Evolutionary conservation across 148 eudicot genomes (phyloP), one percentile per base, ranked within the genome.

Genomic region (Oxyria digyna): DNA sequence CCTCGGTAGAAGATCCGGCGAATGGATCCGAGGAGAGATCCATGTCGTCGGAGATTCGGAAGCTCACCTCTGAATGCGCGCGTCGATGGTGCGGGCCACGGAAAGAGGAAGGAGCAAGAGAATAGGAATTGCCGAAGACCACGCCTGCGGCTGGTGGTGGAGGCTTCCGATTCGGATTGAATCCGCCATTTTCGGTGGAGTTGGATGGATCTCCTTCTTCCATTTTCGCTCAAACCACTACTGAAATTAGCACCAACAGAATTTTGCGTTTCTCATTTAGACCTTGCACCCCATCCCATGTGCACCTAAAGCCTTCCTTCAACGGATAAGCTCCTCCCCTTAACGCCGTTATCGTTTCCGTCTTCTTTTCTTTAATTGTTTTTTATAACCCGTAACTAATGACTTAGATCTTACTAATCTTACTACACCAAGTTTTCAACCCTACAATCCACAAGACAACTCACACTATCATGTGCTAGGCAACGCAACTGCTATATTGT

Each of bases 11-110:
- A 50, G 78, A 50, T 24, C 77, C 78, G 52, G 71, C 50, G 62
- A 72, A 75, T 18, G 80, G 80, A 68, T 79, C 78, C 63, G 80
- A 77, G 68, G 78, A 82, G 43, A 78, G 74, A 72, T 77, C 84
- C 78, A 78, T 81, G 74, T 81, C 87, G 69, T 79, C 79, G 4
- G 78, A 70, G 21, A 79, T 64, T 1, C 74, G 73, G 74, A 83
- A 77, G 72, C 62, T 70, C 37, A 72, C 69, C 40, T 85, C 89
- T 0, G 89, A 81, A 8, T 73, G 80, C n/a, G 83, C 84, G 17
- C 85, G 75, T 11, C 83, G 79, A 57, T 80, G 82, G 75, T 80
- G 80, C 17, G 76, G 70, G 23, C 82, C 85, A 15, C 78, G 65
- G 76, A 75, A 78, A 35, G 73, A 55, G 49, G 69, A 42, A 66